These are phyloP conservation scores for Penicillium sp. DNA, from an alignment of 2,329 filamentous ascomycete genomes.

Conservation along the genomic window DNA sequence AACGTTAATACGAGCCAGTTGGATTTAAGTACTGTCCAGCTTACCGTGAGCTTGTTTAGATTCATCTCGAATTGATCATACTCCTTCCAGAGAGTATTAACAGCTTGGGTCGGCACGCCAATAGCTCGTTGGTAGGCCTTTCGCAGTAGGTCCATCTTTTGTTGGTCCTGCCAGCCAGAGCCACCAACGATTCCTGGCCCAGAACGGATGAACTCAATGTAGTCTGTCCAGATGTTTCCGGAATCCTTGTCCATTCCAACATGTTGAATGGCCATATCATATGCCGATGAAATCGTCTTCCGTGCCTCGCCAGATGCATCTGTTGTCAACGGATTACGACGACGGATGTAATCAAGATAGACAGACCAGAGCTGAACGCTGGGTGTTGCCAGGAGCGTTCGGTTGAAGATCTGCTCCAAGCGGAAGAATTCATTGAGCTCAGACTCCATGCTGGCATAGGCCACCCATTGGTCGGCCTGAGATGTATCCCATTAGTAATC, in stretches of 20 bases:
- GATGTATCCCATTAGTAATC: slow-evolving; percentile 33
- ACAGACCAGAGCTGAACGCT: slow-evolving; percentile 87
- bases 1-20: slow-evolving; percentile 8
- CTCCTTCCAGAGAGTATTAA: slow-evolving; percentile 90
- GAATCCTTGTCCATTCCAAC: slow-evolving; percentile 90
- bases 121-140: slow-evolving; percentile 92
- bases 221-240: slow-evolving; percentile 88
- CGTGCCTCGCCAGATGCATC: slow-evolving; percentile 75
- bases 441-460: slow-evolving; percentile 85
- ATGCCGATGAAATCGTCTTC: slow-evolving; percentile 76
- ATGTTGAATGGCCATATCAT: slow-evolving; percentile 86
- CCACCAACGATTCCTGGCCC: slow-evolving; percentile 84
- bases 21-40: not conserved
- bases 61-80: slow-evolving; percentile 96
- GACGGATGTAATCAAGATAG: slow-evolving; percentile 92
- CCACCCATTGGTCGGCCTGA: slow-evolving; percentile 87
- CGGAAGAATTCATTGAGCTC: slow-evolving; percentile 76
- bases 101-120: slow-evolving; percentile 76
- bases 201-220: slow-evolving; percentile 87
- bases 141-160: slow-evolving; percentile 92
- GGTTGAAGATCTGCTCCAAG: slow-evolving; percentile 79
- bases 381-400: slow-evolving; percentile 72
- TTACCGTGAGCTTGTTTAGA: slow-evolving; percentile 84
- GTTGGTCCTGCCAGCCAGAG: slow-evolving; percentile 89
- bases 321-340: slow-evolving; percentile 79